Percentiles rank a stretch among this genome's conserved stretches.
These are phyloP conservation scores for Stenocarpella maydis DNA, from an alignment of 2,329 filamentous ascomycete genomes.

Conservation along the genomic window DNA sequence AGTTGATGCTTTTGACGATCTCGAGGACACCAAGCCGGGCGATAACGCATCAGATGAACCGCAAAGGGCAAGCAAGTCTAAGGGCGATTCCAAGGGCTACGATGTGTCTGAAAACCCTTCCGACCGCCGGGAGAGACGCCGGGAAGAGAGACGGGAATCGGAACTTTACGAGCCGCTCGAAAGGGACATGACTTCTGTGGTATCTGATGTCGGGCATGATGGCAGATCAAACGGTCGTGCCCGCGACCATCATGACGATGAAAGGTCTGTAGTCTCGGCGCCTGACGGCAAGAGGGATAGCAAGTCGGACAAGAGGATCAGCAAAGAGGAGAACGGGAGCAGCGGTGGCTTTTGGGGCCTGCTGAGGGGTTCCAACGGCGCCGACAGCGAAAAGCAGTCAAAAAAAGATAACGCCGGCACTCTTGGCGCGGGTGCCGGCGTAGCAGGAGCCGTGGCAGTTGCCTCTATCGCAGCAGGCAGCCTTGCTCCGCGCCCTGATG, in stretches of 20 bases:
- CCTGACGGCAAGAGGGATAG: constrained; percentile 45
- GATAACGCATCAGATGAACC: constrained; percentile 44
- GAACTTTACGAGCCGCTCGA: constrained; percentile 51
- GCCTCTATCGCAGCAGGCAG: constrained; percentile 50
- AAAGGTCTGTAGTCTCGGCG: constrained; percentile 56
- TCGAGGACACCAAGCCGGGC: constrained; percentile 37
- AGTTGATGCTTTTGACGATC: constrained; percentile 43
- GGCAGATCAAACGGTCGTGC: constrained; percentile 48
- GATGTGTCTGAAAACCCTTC: constrained; percentile 49
- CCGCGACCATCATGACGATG: constrained; percentile 48
- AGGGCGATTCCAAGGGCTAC: constrained; percentile 43
- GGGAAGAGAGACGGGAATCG: constrained; percentile 31
- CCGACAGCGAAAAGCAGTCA: constrained; percentile 46
- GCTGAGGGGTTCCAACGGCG: constrained; percentile 53
- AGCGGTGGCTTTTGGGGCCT: constrained; percentile 59
- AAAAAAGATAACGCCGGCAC: constrained; percentile 73
- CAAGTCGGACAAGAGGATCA: constrained; percentile 48
- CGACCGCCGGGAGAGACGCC: constrained; percentile 50
- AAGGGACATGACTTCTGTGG: constrained; percentile 58
- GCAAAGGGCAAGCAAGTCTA: constrained; percentile 45
- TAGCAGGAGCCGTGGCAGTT: constrained; percentile 56
- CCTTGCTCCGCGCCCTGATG: constrained; percentile 50
- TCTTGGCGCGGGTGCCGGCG: constrained; percentile 74
- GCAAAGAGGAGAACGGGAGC: constrained; percentile 51
- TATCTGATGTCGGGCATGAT: constrained; percentile 52